A percentile compares a stretch with the other conserved stretches of the same genome.
These are phyloP conservation scores for Alternaria viburni DNA, from an alignment of 2,329 filamentous ascomycete genomes.

Conservation along the genomic window DNA sequence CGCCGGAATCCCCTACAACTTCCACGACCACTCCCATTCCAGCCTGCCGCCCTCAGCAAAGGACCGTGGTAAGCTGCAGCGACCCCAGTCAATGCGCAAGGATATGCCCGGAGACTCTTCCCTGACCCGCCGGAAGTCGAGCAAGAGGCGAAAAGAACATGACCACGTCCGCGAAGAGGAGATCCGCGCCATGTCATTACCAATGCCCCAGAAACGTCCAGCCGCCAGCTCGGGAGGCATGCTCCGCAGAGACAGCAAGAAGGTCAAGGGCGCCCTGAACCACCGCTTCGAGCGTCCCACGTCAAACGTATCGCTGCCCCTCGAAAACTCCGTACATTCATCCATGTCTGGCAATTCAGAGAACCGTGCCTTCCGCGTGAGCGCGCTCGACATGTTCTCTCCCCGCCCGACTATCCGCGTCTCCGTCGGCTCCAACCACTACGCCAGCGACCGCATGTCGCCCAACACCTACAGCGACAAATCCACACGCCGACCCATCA, in stretches of 20 bases:
- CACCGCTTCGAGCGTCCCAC: slow-evolving; percentile 66
- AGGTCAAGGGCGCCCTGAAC: slow-evolving; percentile 63
- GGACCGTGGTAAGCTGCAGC: slow-evolving; percentile 54
- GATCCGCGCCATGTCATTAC: slow-evolving; percentile 81
- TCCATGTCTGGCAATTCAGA: slow-evolving; percentile 78
- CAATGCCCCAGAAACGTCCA: slow-evolving; percentile 68
- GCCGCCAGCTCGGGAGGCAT: slow-evolving; percentile 65
- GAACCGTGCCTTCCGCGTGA: slow-evolving; percentile 78
- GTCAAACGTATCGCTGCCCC: slow-evolving; percentile 77
- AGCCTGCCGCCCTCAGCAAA: slow-evolving; percentile 42
- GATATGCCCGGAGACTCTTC: slow-evolving; percentile 63
- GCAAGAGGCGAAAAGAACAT: slow-evolving; percentile 67
- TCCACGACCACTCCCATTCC: slow-evolving; percentile 47
- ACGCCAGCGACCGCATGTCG: slow-evolving; percentile 43
- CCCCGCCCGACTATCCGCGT: slow-evolving; percentile 85
- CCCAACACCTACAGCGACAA: slow-evolving; percentile 55
- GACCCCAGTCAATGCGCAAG: slow-evolving; percentile 61
- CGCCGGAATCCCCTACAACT: slow-evolving; percentile 54
- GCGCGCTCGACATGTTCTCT: slow-evolving; percentile 78
- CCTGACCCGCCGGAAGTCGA: slow-evolving; percentile 72
- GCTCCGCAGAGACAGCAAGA: slow-evolving; percentile 70
- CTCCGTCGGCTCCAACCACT: slow-evolving; percentile 68
- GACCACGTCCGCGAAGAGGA: slow-evolving; percentile 84
- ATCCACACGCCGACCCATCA: slow-evolving; percentile 56
- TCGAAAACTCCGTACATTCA: slow-evolving; percentile 76